phyloP scores from a whole-genome alignment of 805 yeast species.

The Pichia pseudocactophila region DNA sequence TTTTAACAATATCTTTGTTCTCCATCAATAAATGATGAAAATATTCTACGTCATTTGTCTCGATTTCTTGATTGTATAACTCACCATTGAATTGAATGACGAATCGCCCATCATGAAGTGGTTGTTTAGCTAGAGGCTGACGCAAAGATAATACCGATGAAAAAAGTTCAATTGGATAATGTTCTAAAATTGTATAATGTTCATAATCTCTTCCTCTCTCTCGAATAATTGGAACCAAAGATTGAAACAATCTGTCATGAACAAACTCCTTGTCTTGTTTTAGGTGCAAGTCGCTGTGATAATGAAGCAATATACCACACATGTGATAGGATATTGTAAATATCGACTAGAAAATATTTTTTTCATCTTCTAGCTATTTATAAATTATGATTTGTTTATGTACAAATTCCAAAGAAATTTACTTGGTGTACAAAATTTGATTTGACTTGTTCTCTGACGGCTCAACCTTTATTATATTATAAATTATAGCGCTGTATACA shows the following conservation, averaged over 20 bases:
- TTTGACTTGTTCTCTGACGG: too few species aligned
- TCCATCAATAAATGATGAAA: constrained; percentile 31
- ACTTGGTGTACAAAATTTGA: too few species aligned
- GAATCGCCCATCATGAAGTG: constrained; percentile 34
- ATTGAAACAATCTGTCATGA: constrained; percentile 20
- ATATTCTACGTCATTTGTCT: constrained; percentile 55
- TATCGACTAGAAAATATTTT: too few species aligned
- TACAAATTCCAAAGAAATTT: too few species aligned
- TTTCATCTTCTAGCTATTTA: too few species aligned
- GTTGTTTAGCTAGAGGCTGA: constrained; percentile 72
- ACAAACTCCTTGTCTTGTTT: constrained; percentile 13
- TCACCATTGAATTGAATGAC: constrained; percentile 87
- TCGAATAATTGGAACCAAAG: constrained; percentile 36
- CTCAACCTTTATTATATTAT: too few species aligned
- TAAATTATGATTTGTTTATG: too few species aligned
- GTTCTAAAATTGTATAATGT: constrained; percentile 17
- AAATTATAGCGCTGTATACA: too few species aligned
- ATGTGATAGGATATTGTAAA: constrained; percentile 27
- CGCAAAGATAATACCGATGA: constrained; percentile 79
- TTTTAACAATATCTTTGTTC: constrained; percentile 30
- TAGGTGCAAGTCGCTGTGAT: constrained; percentile 6
- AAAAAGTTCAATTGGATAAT: constrained; percentile 30
- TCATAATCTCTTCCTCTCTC: constrained; percentile 61
- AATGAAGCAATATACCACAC: constrained; percentile 50
- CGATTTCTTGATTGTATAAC: constrained; percentile 54